Evolutionary conservation across 1,284 basidiomycete species (phyloP), one percentile per base, ranked within the genome.

Genomic region (Inonotus obliquus): DNA sequence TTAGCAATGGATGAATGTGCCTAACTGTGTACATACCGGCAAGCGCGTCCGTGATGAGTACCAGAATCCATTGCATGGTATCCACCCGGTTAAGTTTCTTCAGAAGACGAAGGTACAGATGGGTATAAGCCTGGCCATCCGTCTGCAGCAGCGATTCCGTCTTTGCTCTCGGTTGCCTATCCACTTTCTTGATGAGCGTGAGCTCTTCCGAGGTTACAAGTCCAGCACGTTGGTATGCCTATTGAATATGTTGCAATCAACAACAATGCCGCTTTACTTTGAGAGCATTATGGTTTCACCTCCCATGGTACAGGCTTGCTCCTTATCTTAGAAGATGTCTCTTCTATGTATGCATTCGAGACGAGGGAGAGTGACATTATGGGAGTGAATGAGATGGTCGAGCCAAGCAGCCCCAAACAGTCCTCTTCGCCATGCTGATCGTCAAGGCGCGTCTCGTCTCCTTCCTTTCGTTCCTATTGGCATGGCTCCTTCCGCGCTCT

Each of bases 281-380:
- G 51, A 44, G 59, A 21, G 23, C 11, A 25, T 44, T 44, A n/a
- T 44, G 41, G 35, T 63, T 77, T 64, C 63, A 96, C 94, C 86
- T 98, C 96, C 96, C 96, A 99, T 66, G 96, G 94, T 48, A 98
- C 94, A 4, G 89, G 89, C 72, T 96, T 96, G 10, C 89, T 82
- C 66, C 92, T 84, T 65, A 96, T 94, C 80, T 96, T 94, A 61
- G 86, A 80, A 9, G 91, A 91, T 69, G 83, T 85, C 67, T 96
- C 93, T 66, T 95, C 90, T 66, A 99, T 85, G 78, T 92, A 96
- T 7, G 84, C 74, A 74, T 91, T 96, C 65, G 92, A 91, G 58
- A 96, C 88, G 59, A 94, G 86, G 51, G 89, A 87, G 68, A 94
- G 83, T 10, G 92, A 86, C 87, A 91, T 90, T 61, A 38, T 37